phyloP scores from a whole-genome alignment of 441 rosid genomes.

The Syzygium malaccense region DNA sequence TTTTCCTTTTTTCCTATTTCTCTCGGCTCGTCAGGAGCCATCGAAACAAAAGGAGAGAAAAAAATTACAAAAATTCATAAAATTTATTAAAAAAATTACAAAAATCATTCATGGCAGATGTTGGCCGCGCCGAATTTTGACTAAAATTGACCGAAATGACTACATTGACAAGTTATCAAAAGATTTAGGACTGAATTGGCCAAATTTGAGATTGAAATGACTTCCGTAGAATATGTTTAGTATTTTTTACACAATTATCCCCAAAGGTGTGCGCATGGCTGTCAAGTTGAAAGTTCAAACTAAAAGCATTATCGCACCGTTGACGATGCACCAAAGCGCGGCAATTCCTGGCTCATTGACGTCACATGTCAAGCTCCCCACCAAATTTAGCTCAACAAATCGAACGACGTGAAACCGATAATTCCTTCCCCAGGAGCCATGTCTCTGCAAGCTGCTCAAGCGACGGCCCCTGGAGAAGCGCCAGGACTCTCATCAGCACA shows the following conservation, averaged over 20 bases:
- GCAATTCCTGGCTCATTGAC: background rate
- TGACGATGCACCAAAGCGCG: background rate
- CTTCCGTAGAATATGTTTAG: too few relatives aligned
- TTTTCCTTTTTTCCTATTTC: too few relatives aligned
- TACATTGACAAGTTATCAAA: background rate
- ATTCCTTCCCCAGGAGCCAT: background rate
- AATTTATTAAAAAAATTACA: too few relatives aligned
- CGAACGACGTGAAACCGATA: background rate
- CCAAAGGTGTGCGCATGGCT: background rate
- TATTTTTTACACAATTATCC: too few relatives aligned
- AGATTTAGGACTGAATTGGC: fast-evolving
- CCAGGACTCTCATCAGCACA: background rate
- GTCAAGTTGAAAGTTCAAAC: background rate
- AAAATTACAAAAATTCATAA: too few relatives aligned
- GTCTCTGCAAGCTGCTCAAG: background rate
- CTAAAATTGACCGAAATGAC: background rate
- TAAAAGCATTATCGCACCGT: background rate
- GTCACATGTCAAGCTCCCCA: background rate
- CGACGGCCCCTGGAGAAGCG: background rate
- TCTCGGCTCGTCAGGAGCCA: too few relatives aligned
- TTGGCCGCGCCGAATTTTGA: background rate
- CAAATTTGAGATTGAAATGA: background rate
- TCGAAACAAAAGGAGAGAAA: too few relatives aligned
- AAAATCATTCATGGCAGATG: too few relatives aligned
- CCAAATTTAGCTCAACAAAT: background rate